Percentiles rank a stretch among this genome's conserved stretches.
phyloP scores from a whole-genome alignment of 345 rosid species.

The Euphorbia tirucalli region DNA sequence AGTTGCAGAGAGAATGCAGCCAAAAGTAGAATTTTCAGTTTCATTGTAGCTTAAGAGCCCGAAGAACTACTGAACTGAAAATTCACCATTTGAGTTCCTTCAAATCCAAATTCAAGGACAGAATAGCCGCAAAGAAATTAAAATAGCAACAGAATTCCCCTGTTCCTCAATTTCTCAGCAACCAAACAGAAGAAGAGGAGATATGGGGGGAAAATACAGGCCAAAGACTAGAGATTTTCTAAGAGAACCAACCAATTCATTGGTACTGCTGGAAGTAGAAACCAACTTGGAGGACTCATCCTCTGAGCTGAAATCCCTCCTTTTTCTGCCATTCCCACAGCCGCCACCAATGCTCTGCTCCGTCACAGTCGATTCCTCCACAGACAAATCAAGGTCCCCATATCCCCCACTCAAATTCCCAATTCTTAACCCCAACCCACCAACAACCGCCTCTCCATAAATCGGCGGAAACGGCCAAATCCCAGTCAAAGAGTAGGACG shows the following conservation, averaged over 20 bases:
- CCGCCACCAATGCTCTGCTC: slow-evolving; percentile 56
- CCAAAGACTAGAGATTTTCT: slow-evolving; percentile 3
- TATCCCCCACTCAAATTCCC: slow-evolving; percentile 32
- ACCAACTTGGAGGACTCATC: slow-evolving; percentile 72
- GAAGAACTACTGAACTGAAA: too few relatives aligned
- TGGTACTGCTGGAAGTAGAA: slow-evolving; percentile 64
- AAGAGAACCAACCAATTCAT: slow-evolving; percentile 60
- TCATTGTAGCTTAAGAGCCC: too few relatives aligned
- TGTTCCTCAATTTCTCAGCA: neutral
- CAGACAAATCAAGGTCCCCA: slow-evolving; percentile 47
- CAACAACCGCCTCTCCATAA: slow-evolving; percentile 20
- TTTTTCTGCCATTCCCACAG: slow-evolving; percentile 55
- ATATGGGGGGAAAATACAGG: neutral
- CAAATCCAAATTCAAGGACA: too few relatives aligned
- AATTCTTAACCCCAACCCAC: slow-evolving; percentile 56
- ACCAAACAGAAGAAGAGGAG: too few relatives aligned
- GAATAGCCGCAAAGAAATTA: too few relatives aligned
- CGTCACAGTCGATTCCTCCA: slow-evolving; percentile 77
- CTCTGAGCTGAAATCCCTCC: slow-evolving; percentile 66
- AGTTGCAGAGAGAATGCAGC: too few relatives aligned
- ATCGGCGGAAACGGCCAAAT: slow-evolving; percentile 25
- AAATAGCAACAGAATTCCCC: too few relatives aligned
- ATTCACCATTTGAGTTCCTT: too few relatives aligned
- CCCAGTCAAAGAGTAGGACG: slow-evolving; percentile 42
- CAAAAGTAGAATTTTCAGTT: too few relatives aligned